Base-by-base conservation (phyloP, 179 eudicot species). In the Spinacia oleracea region DNA sequence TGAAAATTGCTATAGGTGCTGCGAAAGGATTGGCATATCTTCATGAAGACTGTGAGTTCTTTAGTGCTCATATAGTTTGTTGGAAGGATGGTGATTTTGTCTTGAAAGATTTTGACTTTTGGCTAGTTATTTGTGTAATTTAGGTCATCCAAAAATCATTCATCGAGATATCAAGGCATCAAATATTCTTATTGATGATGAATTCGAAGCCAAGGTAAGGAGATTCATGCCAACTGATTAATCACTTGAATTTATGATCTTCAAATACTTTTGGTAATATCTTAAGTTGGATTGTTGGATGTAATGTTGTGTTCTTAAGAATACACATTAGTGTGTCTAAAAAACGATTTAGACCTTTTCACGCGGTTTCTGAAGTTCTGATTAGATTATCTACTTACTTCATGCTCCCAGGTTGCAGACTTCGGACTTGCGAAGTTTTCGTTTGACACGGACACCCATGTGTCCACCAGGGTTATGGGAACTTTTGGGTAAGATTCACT, bases 391-490 rank as follows among this genome's bases (percentile, higher is more conserved):
- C 20, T 23, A 23, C 25, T 72, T 80, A n/a, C 16, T 35, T 76
- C 50, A 58, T 68, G 9, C 29, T 50, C 31, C 48, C 86, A 93
- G 98, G 97, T 93, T 79, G 94, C 98, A 27, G 98, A 92, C 83
- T 92, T 93, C 86, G 97, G 98, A 81, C 91, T 92, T 55, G 98
- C 97, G 2, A 88, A 92, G 82, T 88, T 93, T 71, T 85, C 86
- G 73, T 78, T 82, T 62, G 98, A 93, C 73, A 77, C 90, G 21
- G 94, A 90, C 79, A 91, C 98, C 58, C 98, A 93, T 74, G 88
- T 91, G 46, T 93, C 98, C 63, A 93, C 98, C 40, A 90, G 98
- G 80, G 94, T 93, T 35, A 90, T 93, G 93, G 98, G 98, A 80
- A 93, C 98, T 67, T 93, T 93, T 82, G 98, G 98, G 98, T 91